Evolutionary conservation across 805 yeast genomes (phyloP).

Genomic region (Pichia cephalocereana): DNA sequence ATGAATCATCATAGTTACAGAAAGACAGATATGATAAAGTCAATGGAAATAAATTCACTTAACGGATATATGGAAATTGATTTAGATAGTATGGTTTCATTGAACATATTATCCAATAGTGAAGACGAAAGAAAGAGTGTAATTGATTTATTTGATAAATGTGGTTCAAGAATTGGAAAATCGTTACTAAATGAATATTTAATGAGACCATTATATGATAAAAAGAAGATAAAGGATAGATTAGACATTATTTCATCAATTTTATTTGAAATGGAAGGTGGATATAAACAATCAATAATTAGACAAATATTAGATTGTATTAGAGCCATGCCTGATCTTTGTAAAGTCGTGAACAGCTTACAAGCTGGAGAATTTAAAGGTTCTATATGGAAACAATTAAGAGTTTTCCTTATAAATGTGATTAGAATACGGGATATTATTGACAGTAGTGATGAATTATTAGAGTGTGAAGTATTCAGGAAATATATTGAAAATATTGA

Average conservation of each 20-base stretch:
- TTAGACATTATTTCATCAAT: constrained; percentile 22
- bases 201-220: constrained; percentile 25
- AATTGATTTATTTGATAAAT: constrained; percentile 17
- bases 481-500: constrained; percentile 12
- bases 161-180: constrained; percentile 24
- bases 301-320: constrained; percentile 16
- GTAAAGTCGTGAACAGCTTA: constrained; percentile 14
- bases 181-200: constrained; percentile 27
- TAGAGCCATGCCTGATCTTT: constrained; percentile 25
- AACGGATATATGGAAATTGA: constrained; percentile 20
- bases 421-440: constrained; percentile 13
- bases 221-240: constrained; percentile 22
- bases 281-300: constrained; percentile 5
- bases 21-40: constrained; percentile 4
- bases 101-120: constrained; percentile 12
- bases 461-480: constrained; percentile 7
- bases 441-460: not conserved
- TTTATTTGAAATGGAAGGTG: constrained; percentile 4
- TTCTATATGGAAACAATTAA: constrained; percentile 24
- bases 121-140: constrained; percentile 8
- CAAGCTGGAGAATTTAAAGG: constrained; percentile 20
- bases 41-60: constrained; percentile 1
- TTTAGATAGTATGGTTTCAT: constrained; percentile 20
- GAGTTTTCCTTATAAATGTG: constrained; percentile 16
- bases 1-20: not conserved